Evolutionary conservation across 495 filamentous ascomycete species (phyloP), one percentile per base, ranked within the genome.

Genomic region (Podospora pseudocomata): DNA sequence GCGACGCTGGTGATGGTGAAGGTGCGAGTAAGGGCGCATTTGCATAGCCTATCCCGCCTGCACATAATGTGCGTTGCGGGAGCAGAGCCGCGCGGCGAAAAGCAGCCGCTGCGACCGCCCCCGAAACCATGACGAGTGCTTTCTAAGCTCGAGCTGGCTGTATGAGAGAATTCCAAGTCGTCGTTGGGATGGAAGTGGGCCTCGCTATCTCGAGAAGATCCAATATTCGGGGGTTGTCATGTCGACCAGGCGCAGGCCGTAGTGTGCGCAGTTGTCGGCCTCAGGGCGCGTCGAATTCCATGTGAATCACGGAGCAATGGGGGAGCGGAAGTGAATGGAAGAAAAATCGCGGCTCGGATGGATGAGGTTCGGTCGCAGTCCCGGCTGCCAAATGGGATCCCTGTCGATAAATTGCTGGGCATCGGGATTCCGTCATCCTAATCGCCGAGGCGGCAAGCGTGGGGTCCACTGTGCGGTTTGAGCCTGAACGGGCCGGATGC

Each of bases 41-140:
- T 63, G 67, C 62, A 58, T 65, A 27, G 66, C 58, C 64, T 59
- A 74, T 65, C 39, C 68, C 71, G 15, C 67, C 30, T 59, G 13
- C 66, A 65, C 61, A 53, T 60, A 66, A 57, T 44, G 66, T 67
- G 68, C 76, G 73, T 67, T 76, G 76, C 65, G 76, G 76, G 70
- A 78, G 75, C 76, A 79, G 76, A 67, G 68, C 68, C 60, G 71
- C 72, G 65, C 75, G 77, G 66, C 75, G 77, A 64, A 77, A 39
- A 63, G 32, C 67, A 20, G 66, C 70, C 70, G 63, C 55, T 23
- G 70, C 65, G 67, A 74, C 75, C 60, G 72, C 76, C 70, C 77
- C 77, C 75, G 76, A 68, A 72, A 69, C 74, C 77, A 79, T 77
- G 65, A 53, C 28, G 68, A 62, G 56, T 23, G 70, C 39, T 53